These are phyloP conservation scores for Talaromyces sp. DNA, from an alignment of 2,329 filamentous ascomycete species.

Conservation along the genomic window DNA sequence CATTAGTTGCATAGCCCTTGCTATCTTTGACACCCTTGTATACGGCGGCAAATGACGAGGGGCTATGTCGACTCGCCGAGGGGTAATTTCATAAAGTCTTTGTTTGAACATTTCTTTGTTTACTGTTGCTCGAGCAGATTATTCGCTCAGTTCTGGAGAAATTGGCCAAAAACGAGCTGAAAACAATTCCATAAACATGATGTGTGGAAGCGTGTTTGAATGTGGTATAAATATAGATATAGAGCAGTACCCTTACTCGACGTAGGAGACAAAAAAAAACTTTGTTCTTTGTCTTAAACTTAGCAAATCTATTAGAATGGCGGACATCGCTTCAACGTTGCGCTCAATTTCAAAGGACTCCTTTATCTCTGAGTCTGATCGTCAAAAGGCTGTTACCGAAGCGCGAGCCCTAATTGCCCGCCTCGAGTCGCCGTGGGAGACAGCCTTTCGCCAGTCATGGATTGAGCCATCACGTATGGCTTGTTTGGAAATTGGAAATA, in stretches of 20 bases:
- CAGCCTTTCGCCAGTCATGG: slow-evolving; percentile 9
- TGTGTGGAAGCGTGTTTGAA: neutral
- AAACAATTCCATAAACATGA: neutral
- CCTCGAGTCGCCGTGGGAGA: slow-evolving; percentile 8
- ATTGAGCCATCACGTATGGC: slow-evolving; percentile 12
- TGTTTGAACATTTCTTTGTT: neutral
- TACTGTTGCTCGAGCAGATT: too few species aligned
- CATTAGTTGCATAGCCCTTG: neutral
- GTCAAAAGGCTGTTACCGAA: slow-evolving; percentile 7
- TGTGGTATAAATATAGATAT: neutral
- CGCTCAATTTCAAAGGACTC: slow-evolving; percentile 6
- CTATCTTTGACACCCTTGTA: neutral
- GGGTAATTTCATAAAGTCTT: neutral
- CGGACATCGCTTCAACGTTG: neutral
- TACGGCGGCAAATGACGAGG: neutral
- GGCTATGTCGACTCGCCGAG: neutral
- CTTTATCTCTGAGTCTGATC: slow-evolving; percentile 3
- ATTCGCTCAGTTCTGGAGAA: neutral
- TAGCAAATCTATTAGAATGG: neutral
- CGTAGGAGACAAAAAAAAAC: neutral
- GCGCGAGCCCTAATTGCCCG: slow-evolving; percentile 9
- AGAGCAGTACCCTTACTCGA: neutral
- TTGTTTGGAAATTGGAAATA: slow-evolving; percentile 4
- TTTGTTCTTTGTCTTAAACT: neutral
- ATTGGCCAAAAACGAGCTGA: neutral